Percentiles rank a stretch among this genome's conserved stretches.
phyloP scores from a whole-genome alignment of 495 filamentous ascomycete species.

The Talaromyces nanjingensis region DNA sequence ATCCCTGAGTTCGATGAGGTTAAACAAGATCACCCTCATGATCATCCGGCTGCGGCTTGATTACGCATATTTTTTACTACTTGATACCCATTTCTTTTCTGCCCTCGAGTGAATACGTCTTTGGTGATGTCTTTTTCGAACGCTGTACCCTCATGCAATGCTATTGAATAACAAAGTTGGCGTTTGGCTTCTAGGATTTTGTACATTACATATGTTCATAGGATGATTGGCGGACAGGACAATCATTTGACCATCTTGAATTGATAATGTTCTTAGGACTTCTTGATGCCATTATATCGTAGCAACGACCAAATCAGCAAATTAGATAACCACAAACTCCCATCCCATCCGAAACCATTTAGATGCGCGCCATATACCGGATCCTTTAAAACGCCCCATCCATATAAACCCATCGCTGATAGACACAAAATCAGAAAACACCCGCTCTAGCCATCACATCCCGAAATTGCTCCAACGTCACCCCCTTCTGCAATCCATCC shows the following conservation, averaged over 20 bases:
- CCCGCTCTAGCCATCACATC: constrained; percentile 79
- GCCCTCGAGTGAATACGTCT: not conserved
- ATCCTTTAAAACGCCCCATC: not conserved
- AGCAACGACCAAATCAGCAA: not conserved
- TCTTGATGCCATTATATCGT: not conserved
- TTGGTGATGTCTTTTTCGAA: not conserved
- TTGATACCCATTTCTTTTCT: constrained; percentile 3
- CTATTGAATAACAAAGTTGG: not conserved
- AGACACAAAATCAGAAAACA: constrained; percentile 47
- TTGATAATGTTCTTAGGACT: not conserved
- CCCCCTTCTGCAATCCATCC: constrained; percentile 61
- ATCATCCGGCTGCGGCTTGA: not conserved
- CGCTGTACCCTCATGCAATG: not conserved
- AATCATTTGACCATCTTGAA: not conserved
- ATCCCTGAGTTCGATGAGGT: not conserved
- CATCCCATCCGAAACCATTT: not conserved
- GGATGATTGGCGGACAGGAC: not conserved
- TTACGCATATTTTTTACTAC: not conserved
- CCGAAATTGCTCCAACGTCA: constrained; percentile 73
- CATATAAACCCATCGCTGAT: not conserved
- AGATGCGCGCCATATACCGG: not conserved
- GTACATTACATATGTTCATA: not conserved
- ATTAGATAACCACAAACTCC: not conserved
- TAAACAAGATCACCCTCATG: not conserved
- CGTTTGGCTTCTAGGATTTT: not conserved